A percentile compares a stretch with the other conserved stretches of the same genome.
phyloP scores from a whole-genome alignment of 257 asterid species.

The Solanum medicagineum region DNA sequence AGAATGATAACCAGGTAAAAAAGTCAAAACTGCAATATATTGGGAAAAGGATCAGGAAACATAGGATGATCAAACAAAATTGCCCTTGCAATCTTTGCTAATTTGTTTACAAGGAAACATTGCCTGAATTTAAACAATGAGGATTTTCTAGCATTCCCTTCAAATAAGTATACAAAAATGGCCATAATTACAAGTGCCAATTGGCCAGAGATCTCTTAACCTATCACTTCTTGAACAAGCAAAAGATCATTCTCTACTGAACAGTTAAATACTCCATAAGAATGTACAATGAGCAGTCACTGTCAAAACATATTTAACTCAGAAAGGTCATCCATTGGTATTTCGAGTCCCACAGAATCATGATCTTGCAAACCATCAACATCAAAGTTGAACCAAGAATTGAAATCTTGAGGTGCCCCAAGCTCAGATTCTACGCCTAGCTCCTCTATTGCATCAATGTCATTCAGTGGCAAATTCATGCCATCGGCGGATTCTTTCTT shows the following conservation, averaged over 20 bases:
- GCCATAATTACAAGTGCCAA: slow-evolving; percentile 52
- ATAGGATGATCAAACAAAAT: background rate
- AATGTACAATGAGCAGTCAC: slow-evolving; percentile 40
- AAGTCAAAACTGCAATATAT: background rate
- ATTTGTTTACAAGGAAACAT: slow-evolving; percentile 1
- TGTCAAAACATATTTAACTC: slow-evolving; percentile 62
- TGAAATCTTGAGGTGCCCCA: slow-evolving; percentile 69
- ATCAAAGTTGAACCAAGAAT: slow-evolving; percentile 82
- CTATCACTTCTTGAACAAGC: slow-evolving; percentile 1
- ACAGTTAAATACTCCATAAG: slow-evolving; percentile 31
- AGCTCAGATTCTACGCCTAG: slow-evolving; percentile 57
- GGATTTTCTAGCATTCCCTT: slow-evolving; percentile 11
- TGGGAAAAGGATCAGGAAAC: background rate
- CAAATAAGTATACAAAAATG: slow-evolving; percentile 16
- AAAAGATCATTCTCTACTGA: slow-evolving; percentile 14
- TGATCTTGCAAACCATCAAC: slow-evolving; percentile 61
- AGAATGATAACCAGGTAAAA: background rate
- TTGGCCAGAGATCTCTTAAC: slow-evolving; percentile 26
- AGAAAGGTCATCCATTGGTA: slow-evolving; percentile 87
- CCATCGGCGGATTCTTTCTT: slow-evolving; percentile 26
- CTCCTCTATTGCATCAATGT: slow-evolving; percentile 53
- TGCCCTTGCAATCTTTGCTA: background rate
- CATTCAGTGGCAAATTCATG: slow-evolving; percentile 31
- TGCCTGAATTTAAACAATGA: slow-evolving; percentile 8
- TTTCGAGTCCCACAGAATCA: slow-evolving; percentile 59